Evolutionary conservation across 2,329 filamentous ascomycete genomes (phyloP).

Genomic region (Cercospora sp.): DNA sequence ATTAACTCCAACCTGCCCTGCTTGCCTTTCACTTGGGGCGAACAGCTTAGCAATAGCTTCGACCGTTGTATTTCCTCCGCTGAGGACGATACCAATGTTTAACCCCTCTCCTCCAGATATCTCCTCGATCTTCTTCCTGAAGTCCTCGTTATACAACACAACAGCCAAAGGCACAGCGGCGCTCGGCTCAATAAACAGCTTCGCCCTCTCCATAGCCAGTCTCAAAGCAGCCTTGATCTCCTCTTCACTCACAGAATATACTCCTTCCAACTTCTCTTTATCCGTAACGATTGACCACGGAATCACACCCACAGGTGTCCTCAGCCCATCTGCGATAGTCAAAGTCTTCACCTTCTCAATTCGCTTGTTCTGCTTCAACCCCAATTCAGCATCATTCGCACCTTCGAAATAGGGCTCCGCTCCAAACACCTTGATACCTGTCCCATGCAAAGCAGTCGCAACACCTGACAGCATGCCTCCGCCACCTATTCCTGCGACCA

Average conservation of each 20-base stretch:
- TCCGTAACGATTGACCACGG: conserved; percentile 80
- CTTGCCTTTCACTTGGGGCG: conserved; percentile 42
- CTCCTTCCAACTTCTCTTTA: conserved; percentile 64
- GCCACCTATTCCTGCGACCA: conserved; percentile 82
- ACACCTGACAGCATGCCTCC: conserved; percentile 85
- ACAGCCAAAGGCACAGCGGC: conserved; percentile 81
- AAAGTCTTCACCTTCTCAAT: conserved; percentile 69
- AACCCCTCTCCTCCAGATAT: conserved; percentile 73
- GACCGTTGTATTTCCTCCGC: conserved; percentile 65
- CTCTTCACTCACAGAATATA: conserved; percentile 75
- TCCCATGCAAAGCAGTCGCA: conserved; percentile 72
- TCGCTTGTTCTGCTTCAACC: conserved; percentile 63
- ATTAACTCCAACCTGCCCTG: conserved; percentile 43
- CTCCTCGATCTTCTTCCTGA: conserved; percentile 66
- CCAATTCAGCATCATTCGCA: conserved; percentile 77
- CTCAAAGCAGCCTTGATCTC: conserved; percentile 77
- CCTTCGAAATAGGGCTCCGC: conserved; percentile 82
- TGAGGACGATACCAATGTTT: conserved; percentile 64
- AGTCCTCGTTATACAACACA: conserved; percentile 81
- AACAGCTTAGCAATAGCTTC: conserved; percentile 61
- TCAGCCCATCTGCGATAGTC: conserved; percentile 84
- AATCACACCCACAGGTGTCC: conserved; percentile 74
- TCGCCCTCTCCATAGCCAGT: conserved; percentile 81
- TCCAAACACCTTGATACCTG: conserved; percentile 75
- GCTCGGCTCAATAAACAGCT: conserved; percentile 87